A percentile compares a stretch with the other conserved stretches of the same genome.
Conservation (phyloP, 2,329 filamentous ascomycete species). For the Penicillium freii region DNA sequence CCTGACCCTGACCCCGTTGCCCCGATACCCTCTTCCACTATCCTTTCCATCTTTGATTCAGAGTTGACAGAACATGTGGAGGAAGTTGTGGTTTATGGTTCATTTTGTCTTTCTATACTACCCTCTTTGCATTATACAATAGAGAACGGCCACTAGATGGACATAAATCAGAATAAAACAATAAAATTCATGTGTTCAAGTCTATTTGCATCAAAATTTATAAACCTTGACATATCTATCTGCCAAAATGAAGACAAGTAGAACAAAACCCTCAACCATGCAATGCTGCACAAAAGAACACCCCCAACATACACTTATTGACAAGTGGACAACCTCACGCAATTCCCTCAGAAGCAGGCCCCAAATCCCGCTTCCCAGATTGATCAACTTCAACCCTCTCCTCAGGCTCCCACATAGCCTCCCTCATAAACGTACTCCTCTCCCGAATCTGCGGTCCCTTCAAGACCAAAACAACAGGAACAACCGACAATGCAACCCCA, state of each 20-base stretch:
- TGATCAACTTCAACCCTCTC: constrained; percentile 13
- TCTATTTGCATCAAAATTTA: background rate
- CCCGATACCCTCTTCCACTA: constrained; percentile 12
- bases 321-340: background rate
- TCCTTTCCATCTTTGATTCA: background rate
- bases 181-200: background rate
- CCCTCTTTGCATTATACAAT: constrained; percentile 7
- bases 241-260: background rate
- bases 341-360: constrained; percentile 1
- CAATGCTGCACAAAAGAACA: background rate
- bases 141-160: constrained; percentile 12
- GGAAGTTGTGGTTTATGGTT: constrained; percentile 7
- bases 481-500: constrained; percentile 39
- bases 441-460: constrained; percentile 43
- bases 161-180: constrained; percentile 14
- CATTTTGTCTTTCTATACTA: constrained; percentile 9
- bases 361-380: constrained; percentile 3
- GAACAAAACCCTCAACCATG: background rate
- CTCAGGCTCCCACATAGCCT: constrained; percentile 23
- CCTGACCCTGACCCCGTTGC: background rate
- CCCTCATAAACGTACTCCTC: constrained; percentile 29
- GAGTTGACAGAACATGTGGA: constrained; percentile 3
- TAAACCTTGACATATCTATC: background rate
- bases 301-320: background rate
- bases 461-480: constrained; percentile 43